Percentiles rank a stretch among this genome's conserved stretches.
Conservation (phyloP, 352 stramenopile species). For the Peronospora destructor region DNA sequence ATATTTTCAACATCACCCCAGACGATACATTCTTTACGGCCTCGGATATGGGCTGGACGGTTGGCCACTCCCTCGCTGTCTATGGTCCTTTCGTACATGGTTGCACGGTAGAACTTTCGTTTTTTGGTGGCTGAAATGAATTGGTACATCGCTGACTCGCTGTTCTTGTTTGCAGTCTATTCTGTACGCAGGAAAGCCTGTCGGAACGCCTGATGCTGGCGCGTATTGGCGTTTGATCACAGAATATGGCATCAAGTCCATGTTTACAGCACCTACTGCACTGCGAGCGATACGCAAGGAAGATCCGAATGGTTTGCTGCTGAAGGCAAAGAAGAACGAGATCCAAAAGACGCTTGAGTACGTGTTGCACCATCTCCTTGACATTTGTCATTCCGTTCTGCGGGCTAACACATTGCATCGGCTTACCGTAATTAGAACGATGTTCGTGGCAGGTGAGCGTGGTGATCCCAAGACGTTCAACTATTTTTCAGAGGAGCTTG, state of each 20-base stretch:
- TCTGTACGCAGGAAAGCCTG: constrained; percentile 87
- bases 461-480: constrained; percentile 84
- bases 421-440: constrained; percentile 26
- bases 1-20: constrained; percentile 62
- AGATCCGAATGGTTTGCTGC: constrained; percentile 57
- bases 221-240: constrained; percentile 85
- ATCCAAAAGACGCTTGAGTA: constrained; percentile 58
- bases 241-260: constrained; percentile 75
- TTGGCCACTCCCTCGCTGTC: constrained; percentile 84
- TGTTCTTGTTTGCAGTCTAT: constrained; percentile 39
- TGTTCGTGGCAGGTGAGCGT: constrained; percentile 87
- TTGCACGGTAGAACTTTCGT: constrained; percentile 43
- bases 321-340: constrained; percentile 38
- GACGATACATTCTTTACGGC: constrained; percentile 75
- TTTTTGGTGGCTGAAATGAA: not conserved
- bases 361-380: constrained; percentile 7
- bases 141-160: not conserved
- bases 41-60: constrained; percentile 86
- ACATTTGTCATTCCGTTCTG: not conserved
- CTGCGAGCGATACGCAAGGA: constrained; percentile 84
- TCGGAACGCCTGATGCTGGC: constrained; percentile 78
- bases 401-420: not conserved
- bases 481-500: constrained; percentile 59
- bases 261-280: constrained; percentile 91
- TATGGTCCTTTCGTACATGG: constrained; percentile 86